phyloP scores from a whole-genome alignment of 805 yeast genomes.

The Wickerhamiella nectarea region DNA sequence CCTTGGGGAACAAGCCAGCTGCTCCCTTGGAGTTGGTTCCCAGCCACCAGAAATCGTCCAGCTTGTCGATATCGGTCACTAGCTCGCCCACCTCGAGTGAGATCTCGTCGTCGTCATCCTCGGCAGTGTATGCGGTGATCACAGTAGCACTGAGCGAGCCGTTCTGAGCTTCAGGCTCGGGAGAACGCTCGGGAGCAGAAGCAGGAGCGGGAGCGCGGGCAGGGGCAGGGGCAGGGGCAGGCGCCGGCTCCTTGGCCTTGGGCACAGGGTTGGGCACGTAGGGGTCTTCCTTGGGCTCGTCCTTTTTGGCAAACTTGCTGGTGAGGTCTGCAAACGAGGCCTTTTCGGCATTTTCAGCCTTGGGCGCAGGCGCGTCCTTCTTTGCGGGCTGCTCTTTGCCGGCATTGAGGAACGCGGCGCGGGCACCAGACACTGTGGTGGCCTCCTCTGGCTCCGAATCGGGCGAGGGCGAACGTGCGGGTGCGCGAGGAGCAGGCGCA shows the following conservation, averaged over 20 bases:
- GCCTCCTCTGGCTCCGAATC: conserved; percentile 11
- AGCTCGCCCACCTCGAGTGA: conserved; percentile 51
- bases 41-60: conserved; percentile 82
- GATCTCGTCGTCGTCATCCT: conserved; percentile 67
- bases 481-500: conserved; percentile 4
- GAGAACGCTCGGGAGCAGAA: too few species aligned
- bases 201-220: too few species aligned
- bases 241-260: not conserved
- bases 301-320: conserved; percentile 20
- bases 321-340: conserved; percentile 23
- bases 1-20: conserved; percentile 80
- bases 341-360: conserved; percentile 16
- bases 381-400: conserved; percentile 12
- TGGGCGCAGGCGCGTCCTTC: not conserved
- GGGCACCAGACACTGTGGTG: conserved; percentile 14
- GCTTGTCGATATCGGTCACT: conserved; percentile 51
- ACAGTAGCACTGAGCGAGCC: too few species aligned
- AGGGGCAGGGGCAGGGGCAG: not conserved
- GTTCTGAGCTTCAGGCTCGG: too few species aligned
- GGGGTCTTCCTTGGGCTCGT: conserved; percentile 7
- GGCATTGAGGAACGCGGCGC: conserved; percentile 9
- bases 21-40: conserved; percentile 66
- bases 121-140: conserved; percentile 48
- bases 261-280: not conserved
- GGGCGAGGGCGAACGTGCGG: conserved; percentile 25